Percentiles rank a stretch among this genome's conserved stretches.
These are phyloP conservation scores for Phaeophleospora eucalypticola DNA, from an alignment of 2,329 filamentous ascomycete genomes.

Conservation along the genomic window DNA sequence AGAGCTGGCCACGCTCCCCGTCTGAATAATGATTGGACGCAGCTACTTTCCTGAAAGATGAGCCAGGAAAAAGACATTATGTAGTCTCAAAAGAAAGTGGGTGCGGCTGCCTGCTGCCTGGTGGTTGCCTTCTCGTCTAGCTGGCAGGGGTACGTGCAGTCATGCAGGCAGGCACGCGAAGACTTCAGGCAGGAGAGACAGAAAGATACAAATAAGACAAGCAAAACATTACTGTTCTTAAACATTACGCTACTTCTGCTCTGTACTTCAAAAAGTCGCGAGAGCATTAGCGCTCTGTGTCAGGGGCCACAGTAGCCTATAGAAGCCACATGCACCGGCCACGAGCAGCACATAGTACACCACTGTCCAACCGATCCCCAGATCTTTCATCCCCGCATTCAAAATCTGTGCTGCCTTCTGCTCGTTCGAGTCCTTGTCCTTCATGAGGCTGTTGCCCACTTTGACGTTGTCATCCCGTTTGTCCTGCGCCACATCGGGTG, in stretches of 20 bases:
- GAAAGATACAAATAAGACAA: too few relatives aligned
- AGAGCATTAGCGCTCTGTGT: slow-evolving; percentile 61
- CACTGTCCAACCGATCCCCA: slow-evolving; percentile 62
- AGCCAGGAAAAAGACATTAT: neutral
- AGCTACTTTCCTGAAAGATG: neutral
- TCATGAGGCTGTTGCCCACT: slow-evolving; percentile 17
- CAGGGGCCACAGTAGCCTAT: slow-evolving; percentile 63
- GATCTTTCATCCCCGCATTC: slow-evolving; percentile 24
- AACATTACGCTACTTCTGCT: neutral
- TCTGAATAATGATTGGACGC: neutral
- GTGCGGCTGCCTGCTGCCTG: neutral
- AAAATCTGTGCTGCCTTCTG: slow-evolving; percentile 33
- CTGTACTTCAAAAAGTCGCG: slow-evolving; percentile 19
- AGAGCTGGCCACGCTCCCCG: neutral
- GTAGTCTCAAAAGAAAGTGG: neutral
- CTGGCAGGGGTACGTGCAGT: neutral
- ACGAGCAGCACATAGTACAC: slow-evolving; percentile 76
- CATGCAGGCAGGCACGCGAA: neutral
- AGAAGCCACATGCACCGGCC: slow-evolving; percentile 68
- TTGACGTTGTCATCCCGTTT: slow-evolving; percentile 21
- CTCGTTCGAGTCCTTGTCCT: slow-evolving; percentile 31
- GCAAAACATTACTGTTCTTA: neutral
- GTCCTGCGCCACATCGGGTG: slow-evolving; percentile 30
- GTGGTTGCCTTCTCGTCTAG: neutral
- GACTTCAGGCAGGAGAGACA: neutral